These are phyloP conservation scores for Trichophyton schoenleinii DNA, from an alignment of 2,329 filamentous ascomycete species.

Conservation along the genomic window DNA sequence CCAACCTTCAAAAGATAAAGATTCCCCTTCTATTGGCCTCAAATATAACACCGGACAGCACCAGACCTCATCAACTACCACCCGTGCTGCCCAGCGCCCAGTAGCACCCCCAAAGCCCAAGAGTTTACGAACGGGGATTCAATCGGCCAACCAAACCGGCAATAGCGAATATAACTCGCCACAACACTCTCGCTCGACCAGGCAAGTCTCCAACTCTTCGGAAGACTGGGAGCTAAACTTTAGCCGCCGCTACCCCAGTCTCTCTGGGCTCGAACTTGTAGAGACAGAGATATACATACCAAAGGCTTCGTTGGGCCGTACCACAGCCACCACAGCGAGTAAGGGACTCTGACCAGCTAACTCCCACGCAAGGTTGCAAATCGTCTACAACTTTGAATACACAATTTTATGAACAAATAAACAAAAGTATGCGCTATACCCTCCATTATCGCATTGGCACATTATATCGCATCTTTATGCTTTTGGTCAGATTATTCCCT, in stretches of 20 bases:
- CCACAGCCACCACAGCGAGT: slow-evolving; percentile 9
- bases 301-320: slow-evolving; percentile 27
- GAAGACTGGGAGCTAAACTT: slow-evolving; percentile 62
- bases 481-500: neutral
- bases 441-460: neutral
- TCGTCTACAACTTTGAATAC: neutral
- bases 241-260: slow-evolving; percentile 71
- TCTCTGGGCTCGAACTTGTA: slow-evolving; percentile 79
- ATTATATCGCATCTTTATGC: neutral
- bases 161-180: slow-evolving; percentile 19
- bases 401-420: neutral
- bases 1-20: slow-evolving; percentile 8
- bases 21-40: neutral
- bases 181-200: slow-evolving; percentile 11
- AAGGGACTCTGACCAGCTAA: neutral
- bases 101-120: slow-evolving; percentile 49
- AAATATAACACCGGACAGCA: slow-evolving; percentile 7
- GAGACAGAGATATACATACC: slow-evolving; percentile 48
- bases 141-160: slow-evolving; percentile 17
- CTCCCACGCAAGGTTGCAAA: neutral
- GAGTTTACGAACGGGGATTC: slow-evolving; percentile 39
- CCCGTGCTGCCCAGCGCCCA: slow-evolving; percentile 31
- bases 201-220: slow-evolving; percentile 10
- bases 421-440: neutral
- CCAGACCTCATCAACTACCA: slow-evolving; percentile 24